Conservation (phyloP, 1,284 basidiomycete species). For the Malassezia sympodialis region DNA sequence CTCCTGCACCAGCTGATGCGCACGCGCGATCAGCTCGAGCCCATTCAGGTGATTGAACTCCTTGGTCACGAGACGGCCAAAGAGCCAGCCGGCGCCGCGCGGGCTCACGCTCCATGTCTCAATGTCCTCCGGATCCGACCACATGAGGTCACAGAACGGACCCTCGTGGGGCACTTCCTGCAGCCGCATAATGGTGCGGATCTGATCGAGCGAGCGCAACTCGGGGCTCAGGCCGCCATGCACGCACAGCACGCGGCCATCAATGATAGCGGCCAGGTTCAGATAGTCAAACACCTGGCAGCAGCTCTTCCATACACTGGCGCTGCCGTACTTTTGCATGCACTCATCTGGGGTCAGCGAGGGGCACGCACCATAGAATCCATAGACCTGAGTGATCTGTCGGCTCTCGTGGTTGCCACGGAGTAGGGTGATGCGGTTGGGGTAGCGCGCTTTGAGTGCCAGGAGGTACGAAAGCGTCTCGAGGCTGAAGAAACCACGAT, state of each 20-base stretch:
- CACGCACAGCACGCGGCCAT: constrained; percentile 78
- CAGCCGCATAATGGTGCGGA: constrained; percentile 70
- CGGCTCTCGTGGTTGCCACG: constrained; percentile 90
- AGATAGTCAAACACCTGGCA: constrained; percentile 90
- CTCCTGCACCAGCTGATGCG: constrained; percentile 79
- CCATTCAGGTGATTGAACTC: constrained; percentile 92
- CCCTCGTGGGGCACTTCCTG: constrained; percentile 95
- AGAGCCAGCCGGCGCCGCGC: constrained; percentile 90
- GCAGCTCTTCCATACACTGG: constrained; percentile 51
- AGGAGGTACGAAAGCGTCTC: constrained; percentile 85
- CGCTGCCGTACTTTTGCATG: constrained; percentile 70
- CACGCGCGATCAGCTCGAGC: constrained; percentile 72
- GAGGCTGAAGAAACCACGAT: constrained; percentile 89
- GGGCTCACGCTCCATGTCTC: constrained; percentile 92
- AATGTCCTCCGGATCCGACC: constrained; percentile 83
- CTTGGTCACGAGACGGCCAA: constrained; percentile 71
- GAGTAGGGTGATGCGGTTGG: constrained; percentile 78
- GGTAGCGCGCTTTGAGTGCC: constrained; percentile 83
- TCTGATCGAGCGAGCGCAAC: constrained; percentile 61
- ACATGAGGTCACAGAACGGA: constrained; percentile 62
- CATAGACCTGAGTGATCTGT: constrained; percentile 95
- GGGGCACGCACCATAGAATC: constrained; percentile 72
- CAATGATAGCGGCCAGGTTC: constrained; percentile 87
- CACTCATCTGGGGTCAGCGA: constrained; percentile 8
- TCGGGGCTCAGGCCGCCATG: constrained; percentile 83